These are phyloP conservation scores for Zanthoxylum bungeanum DNA, from an alignment of 345 rosid species.

Conservation along the genomic window DNA sequence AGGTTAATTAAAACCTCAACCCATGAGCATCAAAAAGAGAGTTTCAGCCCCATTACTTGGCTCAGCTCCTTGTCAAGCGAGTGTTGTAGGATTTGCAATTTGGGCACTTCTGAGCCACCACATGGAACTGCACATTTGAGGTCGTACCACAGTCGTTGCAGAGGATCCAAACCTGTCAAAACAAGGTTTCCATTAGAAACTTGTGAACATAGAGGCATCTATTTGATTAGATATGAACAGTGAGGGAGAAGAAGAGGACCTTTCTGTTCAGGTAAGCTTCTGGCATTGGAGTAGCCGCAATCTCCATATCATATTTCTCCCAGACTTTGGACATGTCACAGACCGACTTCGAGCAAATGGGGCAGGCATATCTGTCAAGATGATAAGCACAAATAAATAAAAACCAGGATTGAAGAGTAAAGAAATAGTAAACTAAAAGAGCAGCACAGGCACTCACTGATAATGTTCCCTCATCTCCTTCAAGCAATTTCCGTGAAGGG, in stretches of 20 bases:
- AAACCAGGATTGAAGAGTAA: background rate
- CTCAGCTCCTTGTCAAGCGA: conserved; percentile 55
- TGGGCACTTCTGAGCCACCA: conserved; percentile 75
- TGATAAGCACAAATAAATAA: background rate
- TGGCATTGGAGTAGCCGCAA: conserved; percentile 85
- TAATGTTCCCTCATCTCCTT: conserved; percentile 80
- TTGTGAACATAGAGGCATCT: background rate
- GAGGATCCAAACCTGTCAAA: conserved; percentile 67
- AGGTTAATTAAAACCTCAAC: background rate
- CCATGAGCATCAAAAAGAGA: background rate
- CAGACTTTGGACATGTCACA: conserved; percentile 92
- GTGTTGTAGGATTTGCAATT: conserved; percentile 87
- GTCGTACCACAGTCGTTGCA: conserved; percentile 79
- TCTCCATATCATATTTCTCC: conserved; percentile 83
- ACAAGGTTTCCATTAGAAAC: background rate
- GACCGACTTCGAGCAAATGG: conserved; percentile 83
- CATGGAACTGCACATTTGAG: conserved; percentile 61
- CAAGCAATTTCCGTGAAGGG: conserved; percentile 72
- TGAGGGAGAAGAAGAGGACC: conserved; percentile 27
- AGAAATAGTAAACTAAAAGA: background rate
- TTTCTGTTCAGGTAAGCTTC: conserved; percentile 54
- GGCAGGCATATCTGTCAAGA: conserved; percentile 68
- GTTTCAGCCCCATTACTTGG: too few relatives aligned
- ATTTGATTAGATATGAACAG: background rate
- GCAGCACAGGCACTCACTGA: conserved; percentile 44